Base-by-base conservation (phyloP, 2,329 filamentous ascomycete genomes). In the Alternaria incomplexa region DNA sequence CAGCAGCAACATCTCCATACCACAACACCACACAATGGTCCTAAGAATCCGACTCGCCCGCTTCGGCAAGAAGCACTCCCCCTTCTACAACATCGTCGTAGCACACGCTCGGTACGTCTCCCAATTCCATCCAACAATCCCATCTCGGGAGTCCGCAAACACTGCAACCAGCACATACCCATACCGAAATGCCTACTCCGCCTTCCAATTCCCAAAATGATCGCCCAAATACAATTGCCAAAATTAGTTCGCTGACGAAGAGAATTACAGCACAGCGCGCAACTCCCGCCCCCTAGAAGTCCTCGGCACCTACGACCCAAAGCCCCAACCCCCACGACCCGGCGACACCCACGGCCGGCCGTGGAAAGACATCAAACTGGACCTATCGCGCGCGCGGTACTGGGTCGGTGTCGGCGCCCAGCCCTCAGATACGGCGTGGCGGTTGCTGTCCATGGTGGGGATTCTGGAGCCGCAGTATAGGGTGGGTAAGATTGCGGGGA, bases 371-470 rank as follows among this genome's bases (percentile, higher is more conserved):
- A 92, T 99, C 78, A 90, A 93, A 75, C 86, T 99, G 13, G 96
- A 99, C 80, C 84, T 87, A 8, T 84, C 88, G 69, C 86, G 96
- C 63, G 92, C 95, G 61, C 90, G 91, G 80, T 99, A 99, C 84
- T 99, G 96, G 96, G 86, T 99, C 36, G 96, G 96, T 78, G 95
- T 98, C 4, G 96, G 96, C 1, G 96, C 96, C 59, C 96, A 99
- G 83, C 96, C 96, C 10, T 94, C 91, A 66, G 93, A 97, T 71
- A 90, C 92, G 4, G 92, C 91, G 36, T 97, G 94, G 94, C 87
- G 93, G 77, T 81, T 98, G 73, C 83, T 99, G 72, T 88, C 87
- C 59, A 91, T 97, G 92, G 93, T 79, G 28, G 78, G 78, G 28
- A 77, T 81, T 36, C 65, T 81, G 17, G 78, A 81, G 63, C 78